Evolutionary conservation across 305 asterid species (phyloP).

Genomic region (Fraxinus greggii): DNA sequence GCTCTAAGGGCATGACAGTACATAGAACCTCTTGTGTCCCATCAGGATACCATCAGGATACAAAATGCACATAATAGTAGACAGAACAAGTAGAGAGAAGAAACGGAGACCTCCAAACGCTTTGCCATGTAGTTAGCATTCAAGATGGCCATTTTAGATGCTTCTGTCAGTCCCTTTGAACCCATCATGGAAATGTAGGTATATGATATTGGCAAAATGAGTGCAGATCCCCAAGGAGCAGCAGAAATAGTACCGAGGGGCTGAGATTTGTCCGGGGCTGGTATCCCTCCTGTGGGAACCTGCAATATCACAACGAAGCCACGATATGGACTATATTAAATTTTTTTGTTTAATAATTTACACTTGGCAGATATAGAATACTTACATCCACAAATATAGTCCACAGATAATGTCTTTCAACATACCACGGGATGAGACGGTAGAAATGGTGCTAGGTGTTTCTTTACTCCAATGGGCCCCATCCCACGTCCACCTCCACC

Average conservation of each 20-base stretch:
- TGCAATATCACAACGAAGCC: background rate
- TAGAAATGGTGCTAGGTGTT: conserved; percentile 52
- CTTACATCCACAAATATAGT: background rate
- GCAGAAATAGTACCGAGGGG: conserved; percentile 55
- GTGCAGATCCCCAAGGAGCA: conserved; percentile 67
- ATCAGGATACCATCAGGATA: background rate
- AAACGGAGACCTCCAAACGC: conserved; percentile 45
- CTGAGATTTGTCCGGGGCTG: conserved; percentile 37
- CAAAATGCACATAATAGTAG: background rate
- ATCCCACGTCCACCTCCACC: conserved; percentile 67
- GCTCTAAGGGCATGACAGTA: background rate
- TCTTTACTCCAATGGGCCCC: conserved; percentile 64
- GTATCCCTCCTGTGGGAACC: conserved; percentile 33
- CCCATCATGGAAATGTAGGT: conserved; percentile 60
- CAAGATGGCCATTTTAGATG: conserved; percentile 53
- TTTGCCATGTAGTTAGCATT: conserved; percentile 59
- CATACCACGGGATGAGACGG: conserved; percentile 63
- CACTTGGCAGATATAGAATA: background rate
- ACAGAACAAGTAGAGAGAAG: conserved; percentile 1
- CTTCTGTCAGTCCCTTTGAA: conserved; percentile 51
- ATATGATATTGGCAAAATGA: conserved; percentile 54
- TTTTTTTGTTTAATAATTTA: background rate
- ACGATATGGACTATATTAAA: background rate
- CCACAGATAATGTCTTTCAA: background rate
- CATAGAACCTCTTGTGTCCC: background rate